A percentile compares a stretch with the other conserved stretches of the same genome.
Conservation (phyloP, 164 flowering plant genomes). For the Vitis cinerea region DNA sequence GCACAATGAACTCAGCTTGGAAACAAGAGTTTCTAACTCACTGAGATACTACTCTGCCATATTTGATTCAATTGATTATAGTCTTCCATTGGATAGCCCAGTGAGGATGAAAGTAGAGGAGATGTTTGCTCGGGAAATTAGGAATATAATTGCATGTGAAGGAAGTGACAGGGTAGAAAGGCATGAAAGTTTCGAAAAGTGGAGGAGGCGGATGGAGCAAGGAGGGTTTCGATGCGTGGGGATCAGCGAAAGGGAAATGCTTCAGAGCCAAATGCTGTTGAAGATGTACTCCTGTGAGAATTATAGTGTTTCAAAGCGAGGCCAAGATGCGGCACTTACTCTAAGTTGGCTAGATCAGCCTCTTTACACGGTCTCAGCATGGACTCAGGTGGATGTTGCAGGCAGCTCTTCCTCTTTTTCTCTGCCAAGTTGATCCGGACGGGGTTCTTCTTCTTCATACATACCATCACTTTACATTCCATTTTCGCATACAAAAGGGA, state of each 20-base stretch:
- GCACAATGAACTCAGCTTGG: constrained; percentile 53
- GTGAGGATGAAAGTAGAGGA: constrained; percentile 77
- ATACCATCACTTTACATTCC: not conserved
- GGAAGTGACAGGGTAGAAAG: constrained; percentile 80
- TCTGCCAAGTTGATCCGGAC: constrained; percentile 45
- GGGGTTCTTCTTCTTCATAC: constrained; percentile 6
- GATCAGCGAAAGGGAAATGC: constrained; percentile 55
- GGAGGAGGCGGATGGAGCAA: constrained; percentile 70
- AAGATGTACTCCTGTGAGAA: constrained; percentile 63
- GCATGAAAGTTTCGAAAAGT: constrained; percentile 59
- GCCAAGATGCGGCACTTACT: constrained; percentile 49
- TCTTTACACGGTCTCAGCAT: constrained; percentile 84
- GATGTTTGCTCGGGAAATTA: constrained; percentile 76
- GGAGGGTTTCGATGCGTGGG: constrained; percentile 58
- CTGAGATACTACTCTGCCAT: constrained; percentile 79
- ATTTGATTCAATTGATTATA: constrained; percentile 64
- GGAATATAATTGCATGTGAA: constrained; percentile 81
- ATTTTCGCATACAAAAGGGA: constrained; percentile 23
- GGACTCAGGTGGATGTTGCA: constrained; percentile 65
- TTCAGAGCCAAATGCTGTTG: constrained; percentile 76
- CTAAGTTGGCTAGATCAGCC: constrained; percentile 81
- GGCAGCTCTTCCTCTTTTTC: constrained; percentile 61
- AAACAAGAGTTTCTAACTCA: constrained; percentile 58
- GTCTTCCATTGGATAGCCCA: constrained; percentile 55
- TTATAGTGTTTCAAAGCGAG: constrained; percentile 48